Evolutionary conservation across 805 yeast species (phyloP).

Genomic region (Kuraishia borneana): DNA sequence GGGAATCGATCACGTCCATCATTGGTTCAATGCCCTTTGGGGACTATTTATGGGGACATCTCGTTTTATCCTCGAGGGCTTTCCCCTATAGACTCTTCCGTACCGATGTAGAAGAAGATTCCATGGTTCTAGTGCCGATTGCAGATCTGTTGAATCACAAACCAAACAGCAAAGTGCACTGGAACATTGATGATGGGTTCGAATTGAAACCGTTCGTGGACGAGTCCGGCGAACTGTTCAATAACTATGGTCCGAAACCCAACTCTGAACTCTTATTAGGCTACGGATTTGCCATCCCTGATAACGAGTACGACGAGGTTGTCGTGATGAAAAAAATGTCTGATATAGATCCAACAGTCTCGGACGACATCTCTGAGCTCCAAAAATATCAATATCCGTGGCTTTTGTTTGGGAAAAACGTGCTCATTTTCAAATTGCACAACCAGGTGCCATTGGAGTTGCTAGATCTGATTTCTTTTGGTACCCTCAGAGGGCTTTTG

Average conservation of each 20-base stretch:
- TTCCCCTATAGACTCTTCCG: conserved; percentile 65
- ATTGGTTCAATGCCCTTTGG: conserved; percentile 36
- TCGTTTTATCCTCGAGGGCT: conserved; percentile 65
- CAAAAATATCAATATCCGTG: background rate
- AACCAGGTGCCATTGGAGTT: background rate
- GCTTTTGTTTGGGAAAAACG: background rate
- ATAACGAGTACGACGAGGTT: conserved; percentile 46
- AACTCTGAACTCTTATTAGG: conserved; percentile 74
- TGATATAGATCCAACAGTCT: conserved; percentile 1
- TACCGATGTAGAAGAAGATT: conserved; percentile 16
- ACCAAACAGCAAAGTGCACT: conserved; percentile 46
- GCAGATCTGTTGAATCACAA: conserved; percentile 73
- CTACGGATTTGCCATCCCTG: conserved; percentile 64
- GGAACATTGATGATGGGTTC: conserved; percentile 30
- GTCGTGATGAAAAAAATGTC: conserved; percentile 51
- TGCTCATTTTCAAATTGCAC: background rate
- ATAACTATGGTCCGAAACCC: conserved; percentile 82
- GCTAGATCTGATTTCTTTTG: background rate
- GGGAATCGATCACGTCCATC: background rate
- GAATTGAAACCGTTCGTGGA: conserved; percentile 3
- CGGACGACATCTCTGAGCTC: background rate
- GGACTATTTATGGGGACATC: conserved; percentile 66
- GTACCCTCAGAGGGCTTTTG: background rate
- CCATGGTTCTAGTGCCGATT: conserved; percentile 59
- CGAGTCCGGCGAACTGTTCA: conserved; percentile 40